These are phyloP conservation scores for Trypanosoma platydactyli DNA, from an alignment of 208 protist genomes.

Conservation along the genomic window DNA sequence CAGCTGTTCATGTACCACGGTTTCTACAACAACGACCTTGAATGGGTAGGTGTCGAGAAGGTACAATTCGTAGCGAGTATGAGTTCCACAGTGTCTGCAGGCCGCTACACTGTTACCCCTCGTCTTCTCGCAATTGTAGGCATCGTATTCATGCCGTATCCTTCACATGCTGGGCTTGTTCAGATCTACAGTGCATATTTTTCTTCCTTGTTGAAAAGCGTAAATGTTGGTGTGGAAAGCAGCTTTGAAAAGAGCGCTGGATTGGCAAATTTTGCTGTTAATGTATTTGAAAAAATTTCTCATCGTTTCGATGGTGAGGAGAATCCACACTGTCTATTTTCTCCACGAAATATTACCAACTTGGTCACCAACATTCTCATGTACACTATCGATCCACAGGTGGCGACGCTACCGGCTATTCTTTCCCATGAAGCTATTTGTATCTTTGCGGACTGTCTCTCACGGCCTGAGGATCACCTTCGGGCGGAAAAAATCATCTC, in stretches of 20 bases:
- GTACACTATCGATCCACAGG: slow-evolving; percentile 89
- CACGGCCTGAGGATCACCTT: slow-evolving; percentile 69
- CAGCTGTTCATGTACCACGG: slow-evolving; percentile 96
- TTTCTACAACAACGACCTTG: slow-evolving; percentile 97
- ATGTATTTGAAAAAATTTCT: slow-evolving; percentile 92
- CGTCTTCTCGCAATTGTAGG: slow-evolving; percentile 95
- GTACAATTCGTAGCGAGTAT: slow-evolving; percentile 96
- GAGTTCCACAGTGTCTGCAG: slow-evolving; percentile 90
- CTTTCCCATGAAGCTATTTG: slow-evolving; percentile 92
- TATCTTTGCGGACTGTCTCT: slow-evolving; percentile 94
- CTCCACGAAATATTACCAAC: slow-evolving; percentile 94
- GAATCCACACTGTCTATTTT: slow-evolving; percentile 96
- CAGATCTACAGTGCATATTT: slow-evolving; percentile 94
- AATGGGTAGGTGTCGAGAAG: slow-evolving; percentile 94
- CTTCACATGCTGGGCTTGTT: slow-evolving; percentile 81
- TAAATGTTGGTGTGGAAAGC: slow-evolving; percentile 56
- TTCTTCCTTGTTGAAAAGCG: slow-evolving; percentile 57
- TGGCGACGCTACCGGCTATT: slow-evolving; percentile 89
- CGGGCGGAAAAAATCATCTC: slow-evolving; percentile 68
- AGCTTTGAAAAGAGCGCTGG: slow-evolving; percentile 69
- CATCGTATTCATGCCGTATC: slow-evolving; percentile 92
- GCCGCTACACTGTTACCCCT: slow-evolving; percentile 89
- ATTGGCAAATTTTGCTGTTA: slow-evolving; percentile 92
- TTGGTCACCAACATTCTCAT: slow-evolving; percentile 91
- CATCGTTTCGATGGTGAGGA: slow-evolving; percentile 92